Conservation (phyloP, 768 basidiomycete genomes). For the Pulveroboletus sp. region DNA sequence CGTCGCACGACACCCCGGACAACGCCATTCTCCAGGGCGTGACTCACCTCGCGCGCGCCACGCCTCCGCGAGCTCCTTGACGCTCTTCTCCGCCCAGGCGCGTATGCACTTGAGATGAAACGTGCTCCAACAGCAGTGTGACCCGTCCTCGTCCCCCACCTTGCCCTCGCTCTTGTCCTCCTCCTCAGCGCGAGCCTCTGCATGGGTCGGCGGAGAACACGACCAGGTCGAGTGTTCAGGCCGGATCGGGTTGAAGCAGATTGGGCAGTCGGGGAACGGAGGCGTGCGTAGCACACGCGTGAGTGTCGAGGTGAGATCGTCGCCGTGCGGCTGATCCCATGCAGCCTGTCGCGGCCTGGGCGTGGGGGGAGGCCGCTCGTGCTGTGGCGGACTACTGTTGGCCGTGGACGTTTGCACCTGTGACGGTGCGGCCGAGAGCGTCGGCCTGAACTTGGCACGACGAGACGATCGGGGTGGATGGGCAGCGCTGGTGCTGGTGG, state of each 20-base stretch:
- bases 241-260: constrained; percentile 76
- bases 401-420: neutral
- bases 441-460: constrained; percentile 34
- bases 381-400: neutral
- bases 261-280: constrained; percentile 75
- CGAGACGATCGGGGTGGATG: constrained; percentile 23
- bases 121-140: constrained; percentile 81
- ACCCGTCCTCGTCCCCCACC: constrained; percentile 12
- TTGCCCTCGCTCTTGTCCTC: constrained; percentile 8
- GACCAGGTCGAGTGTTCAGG: constrained; percentile 85
- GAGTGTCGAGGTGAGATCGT: constrained; percentile 74
- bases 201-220: constrained; percentile 54
- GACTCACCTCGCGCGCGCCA: constrained; percentile 69
- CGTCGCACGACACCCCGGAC: constrained; percentile 87
- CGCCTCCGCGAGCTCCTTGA: constrained; percentile 66
- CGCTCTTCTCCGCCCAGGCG: constrained; percentile 82
- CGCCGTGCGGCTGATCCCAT: constrained; percentile 27
- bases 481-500: neutral
- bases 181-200: neutral
- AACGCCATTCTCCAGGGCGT: constrained; percentile 78
- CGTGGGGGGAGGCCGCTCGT: neutral
- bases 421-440: constrained; percentile 26
- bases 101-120: constrained; percentile 90
- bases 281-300: constrained; percentile 60
- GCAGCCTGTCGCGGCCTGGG: constrained; percentile 1